Base-by-base conservation (phyloP, 192 early-diverging fungal species). In the Coemansia sp. region DNA sequence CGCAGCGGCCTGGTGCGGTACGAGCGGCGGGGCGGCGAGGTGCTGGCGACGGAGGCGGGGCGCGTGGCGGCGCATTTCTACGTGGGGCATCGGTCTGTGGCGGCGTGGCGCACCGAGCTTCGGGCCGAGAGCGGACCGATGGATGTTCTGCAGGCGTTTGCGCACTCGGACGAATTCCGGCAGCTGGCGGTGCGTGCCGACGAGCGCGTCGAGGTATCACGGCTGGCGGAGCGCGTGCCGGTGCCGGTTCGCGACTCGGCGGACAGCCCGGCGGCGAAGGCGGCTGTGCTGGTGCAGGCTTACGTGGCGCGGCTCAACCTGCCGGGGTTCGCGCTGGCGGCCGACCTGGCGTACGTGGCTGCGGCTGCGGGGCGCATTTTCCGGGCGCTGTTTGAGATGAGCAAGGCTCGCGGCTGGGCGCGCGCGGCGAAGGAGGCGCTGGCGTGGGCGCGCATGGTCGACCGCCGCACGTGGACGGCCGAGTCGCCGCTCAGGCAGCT, bases 341-440 rank as follows among this genome's bases (percentile, higher is more conserved):
- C 94, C n/a, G 98, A 99, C 66, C 94, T 97, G 93, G 96, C 95
- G 1, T 98, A 95, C 85, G 94, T 99, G 19, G 97, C 98, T 17
- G 96, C 98, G 81, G 93, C 90, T 63, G 96, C 94, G 17, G 90
- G 90, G 0, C 89, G 98, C 66, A 95, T 99, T 59, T 81, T 98
- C 35, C 89, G 98, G 33, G 98, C 98, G 9, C 89, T 99, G 63
- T 99, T 96, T 84, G 98, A 98, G 85, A 94, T 99, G 57, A 94
- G 94, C 68, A 74, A 97, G 50, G 91, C 91, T 59, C 91, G 93
- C 17, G 94, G 95, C 19, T 99, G 98, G 98, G 89, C 95, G 8
- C 94, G 94, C 64, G 80, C 98, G 17, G 89, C 96, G 13, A 90
- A 89, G 50, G 91, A 91, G 48, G 89, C 93, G 9, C 85, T 99